Evolutionary conservation across 306 rosid species (phyloP).

Genomic region (Pyrus pyrifolia): DNA sequence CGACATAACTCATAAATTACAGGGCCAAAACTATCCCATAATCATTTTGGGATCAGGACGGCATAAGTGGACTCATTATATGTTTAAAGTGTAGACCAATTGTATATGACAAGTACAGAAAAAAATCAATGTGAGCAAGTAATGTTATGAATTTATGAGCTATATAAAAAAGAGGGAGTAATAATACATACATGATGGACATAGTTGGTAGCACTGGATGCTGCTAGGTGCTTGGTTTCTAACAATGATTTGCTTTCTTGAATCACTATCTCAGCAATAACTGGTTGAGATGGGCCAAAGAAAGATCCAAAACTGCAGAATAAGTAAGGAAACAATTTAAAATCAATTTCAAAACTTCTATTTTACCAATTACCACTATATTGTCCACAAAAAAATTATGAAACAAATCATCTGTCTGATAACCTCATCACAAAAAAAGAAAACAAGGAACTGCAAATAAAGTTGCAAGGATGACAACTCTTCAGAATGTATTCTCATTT

Average conservation of each 20-base stretch:
- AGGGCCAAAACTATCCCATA: background rate
- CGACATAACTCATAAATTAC: background rate
- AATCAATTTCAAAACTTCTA: background rate
- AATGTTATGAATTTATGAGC: background rate
- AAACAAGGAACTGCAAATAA: background rate
- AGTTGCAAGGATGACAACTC: background rate
- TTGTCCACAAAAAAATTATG: background rate
- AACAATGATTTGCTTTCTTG: slow-evolving; percentile 89
- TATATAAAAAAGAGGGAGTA: slow-evolving; percentile 4
- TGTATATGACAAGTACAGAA: background rate
- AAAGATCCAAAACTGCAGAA: slow-evolving; percentile 81
- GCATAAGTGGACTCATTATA: background rate
- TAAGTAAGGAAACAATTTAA: background rate
- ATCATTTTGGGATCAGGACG: background rate
- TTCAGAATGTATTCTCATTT: background rate
- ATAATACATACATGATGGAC: slow-evolving; percentile 41
- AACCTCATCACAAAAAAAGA: background rate
- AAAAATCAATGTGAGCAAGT: slow-evolving; percentile 1
- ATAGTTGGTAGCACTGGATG: slow-evolving; percentile 39
- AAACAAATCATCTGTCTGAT: background rate
- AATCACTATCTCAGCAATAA: slow-evolving; percentile 76
- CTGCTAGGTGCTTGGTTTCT: slow-evolving; percentile 60
- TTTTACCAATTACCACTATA: background rate
- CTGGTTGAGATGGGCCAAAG: slow-evolving; percentile 85
- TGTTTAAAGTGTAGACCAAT: background rate